Conservation (phyloP, 2,329 filamentous ascomycete species). For the Epichloe coenophiala region DNA sequence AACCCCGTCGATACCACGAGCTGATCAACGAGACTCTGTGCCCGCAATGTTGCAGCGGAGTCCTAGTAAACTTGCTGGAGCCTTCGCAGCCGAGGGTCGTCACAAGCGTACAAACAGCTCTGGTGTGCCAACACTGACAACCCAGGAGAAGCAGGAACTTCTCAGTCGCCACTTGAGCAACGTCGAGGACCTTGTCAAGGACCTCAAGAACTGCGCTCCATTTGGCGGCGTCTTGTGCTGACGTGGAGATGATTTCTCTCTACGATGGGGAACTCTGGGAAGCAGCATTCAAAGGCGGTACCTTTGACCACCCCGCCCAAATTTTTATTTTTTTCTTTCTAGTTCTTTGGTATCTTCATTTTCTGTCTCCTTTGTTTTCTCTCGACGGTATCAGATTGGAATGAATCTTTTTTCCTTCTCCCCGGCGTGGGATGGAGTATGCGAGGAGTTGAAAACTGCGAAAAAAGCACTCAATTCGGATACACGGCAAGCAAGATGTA, state of each 20-base stretch:
- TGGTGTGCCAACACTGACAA: conserved; percentile 41
- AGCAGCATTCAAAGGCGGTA: no score
- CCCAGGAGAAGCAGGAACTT: conserved; percentile 70
- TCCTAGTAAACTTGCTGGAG: conserved; percentile 52
- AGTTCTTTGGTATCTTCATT: background rate
- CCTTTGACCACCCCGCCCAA: background rate
- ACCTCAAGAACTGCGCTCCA: conserved; percentile 66
- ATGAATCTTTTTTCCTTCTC: background rate
- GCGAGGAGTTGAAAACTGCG: conserved; percentile 13
- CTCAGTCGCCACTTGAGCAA: conserved; percentile 67
- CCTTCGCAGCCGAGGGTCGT: conserved; percentile 29
- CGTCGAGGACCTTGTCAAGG: conserved; percentile 73
- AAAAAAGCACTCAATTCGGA: background rate
- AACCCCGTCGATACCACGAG: conserved; percentile 43
- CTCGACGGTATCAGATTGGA: background rate
- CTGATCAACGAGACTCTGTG: conserved; percentile 30
- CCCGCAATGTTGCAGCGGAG: conserved; percentile 48
- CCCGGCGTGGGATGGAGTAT: conserved; percentile 1
- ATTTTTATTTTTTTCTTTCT: background rate
- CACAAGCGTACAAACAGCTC: conserved; percentile 23
- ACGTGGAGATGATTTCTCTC: background rate
- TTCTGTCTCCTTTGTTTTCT: background rate
- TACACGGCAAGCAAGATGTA: background rate
- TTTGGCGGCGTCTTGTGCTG: conserved; percentile 49
- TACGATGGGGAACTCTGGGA: background rate